Percentiles rank a stretch among this genome's conserved stretches.
phyloP scores from a whole-genome alignment of 2,329 filamentous ascomycete species.

The Triangularia verruculosa region DNA sequence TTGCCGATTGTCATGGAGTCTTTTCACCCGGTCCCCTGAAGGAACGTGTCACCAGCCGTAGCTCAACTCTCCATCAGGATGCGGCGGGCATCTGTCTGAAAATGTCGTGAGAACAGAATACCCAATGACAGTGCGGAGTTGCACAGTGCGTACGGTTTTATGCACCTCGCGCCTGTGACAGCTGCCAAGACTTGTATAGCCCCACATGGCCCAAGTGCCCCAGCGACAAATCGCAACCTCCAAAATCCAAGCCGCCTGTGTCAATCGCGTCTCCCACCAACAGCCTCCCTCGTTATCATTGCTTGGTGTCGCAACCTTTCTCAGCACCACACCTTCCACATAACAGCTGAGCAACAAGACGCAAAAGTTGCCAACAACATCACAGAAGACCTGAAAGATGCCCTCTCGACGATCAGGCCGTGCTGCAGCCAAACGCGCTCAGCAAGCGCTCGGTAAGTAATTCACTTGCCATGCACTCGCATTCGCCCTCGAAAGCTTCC shows the following conservation, averaged over 20 bases:
- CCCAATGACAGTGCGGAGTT: not conserved
- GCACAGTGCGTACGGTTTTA: not conserved
- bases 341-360: not conserved
- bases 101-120: too few relatives aligned
- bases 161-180: not conserved
- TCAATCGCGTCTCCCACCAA: not conserved
- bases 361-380: not conserved
- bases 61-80: too few relatives aligned
- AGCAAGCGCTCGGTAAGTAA: conserved; percentile 41
- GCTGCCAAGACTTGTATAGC: not conserved
- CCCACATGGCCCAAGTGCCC: not conserved
- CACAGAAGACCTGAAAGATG: conserved; percentile 14
- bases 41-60: too few relatives aligned
- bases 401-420: conserved; percentile 38
- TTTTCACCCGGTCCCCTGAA: too few relatives aligned
- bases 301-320: not conserved
- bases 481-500: not conserved
- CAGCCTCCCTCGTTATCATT: not conserved
- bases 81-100: too few relatives aligned
- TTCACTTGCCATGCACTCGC: not conserved
- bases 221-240: not conserved
- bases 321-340: not conserved
- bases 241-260: not conserved
- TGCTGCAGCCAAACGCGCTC: conserved; percentile 44
- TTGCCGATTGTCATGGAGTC: too few relatives aligned